Base-by-base conservation (phyloP, 1,284 basidiomycete genomes). In the Hortiboletus rubellus region DNA sequence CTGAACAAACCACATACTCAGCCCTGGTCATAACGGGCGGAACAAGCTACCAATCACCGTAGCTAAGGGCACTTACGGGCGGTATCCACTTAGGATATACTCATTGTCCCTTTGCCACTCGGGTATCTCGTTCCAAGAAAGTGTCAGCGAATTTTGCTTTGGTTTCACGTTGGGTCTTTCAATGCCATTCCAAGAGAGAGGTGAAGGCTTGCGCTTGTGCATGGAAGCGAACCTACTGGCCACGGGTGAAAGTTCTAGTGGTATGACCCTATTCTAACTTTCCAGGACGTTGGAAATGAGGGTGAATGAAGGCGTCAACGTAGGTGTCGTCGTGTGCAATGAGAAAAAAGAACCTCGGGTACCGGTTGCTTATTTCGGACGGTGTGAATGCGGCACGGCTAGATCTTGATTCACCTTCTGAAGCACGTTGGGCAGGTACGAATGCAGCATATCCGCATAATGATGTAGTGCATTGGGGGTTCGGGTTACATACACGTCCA, bases 21-120 rank as follows among this genome's bases (percentile, higher is more conserved):
- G 42, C 42, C 15, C 49, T 30, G 3, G 42, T 34, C 27, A 46
- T 33, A 34, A 46, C 36, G 46, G 59, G 45, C 53, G 60, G 55
- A 54, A 50, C 54, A 59, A 53, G 17, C 41, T 46, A 55, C 52
- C 34, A 54, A 57, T 52, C 48, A 31, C 47, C 33, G 18, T 40
- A 36, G 46, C 45, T 7, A 47, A 3, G 36, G 47, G 51, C 46
- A 41, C 77, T 66, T 64, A 89, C 83, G 84, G 79, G 68, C 91
- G 77, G 70, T 94, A 94, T 3, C 92, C 92, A 27, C 72, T 76
- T 59, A 83, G 54, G 61, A 94, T 89, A 67, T 82, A 88, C 62
- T 89, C 86, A 64, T 93, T 93, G 72, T 93, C 89, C 62, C 74
- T 80, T 69, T 84, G 84, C 87, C 86, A 91, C 40, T 80, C 79